Conservation (phyloP, 2,329 filamentous ascomycete genomes). For the Beauveria sp. region DNA sequence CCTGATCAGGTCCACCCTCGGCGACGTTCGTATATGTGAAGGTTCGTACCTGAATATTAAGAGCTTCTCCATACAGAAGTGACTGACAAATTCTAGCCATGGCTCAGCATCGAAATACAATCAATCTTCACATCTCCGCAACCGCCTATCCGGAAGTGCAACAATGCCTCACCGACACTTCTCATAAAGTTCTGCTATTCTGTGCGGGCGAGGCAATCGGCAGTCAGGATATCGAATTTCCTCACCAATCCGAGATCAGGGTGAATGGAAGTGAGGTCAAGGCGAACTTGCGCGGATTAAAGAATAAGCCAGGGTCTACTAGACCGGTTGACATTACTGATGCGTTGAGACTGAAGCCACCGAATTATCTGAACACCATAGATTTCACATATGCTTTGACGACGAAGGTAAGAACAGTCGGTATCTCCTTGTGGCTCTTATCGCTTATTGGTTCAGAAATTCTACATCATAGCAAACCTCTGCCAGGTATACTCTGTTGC, state of each 20-base stretch:
- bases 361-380: conserved; percentile 67
- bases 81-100: conserved; percentile 40
- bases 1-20: conserved; percentile 56
- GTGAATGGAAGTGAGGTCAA: conserved; percentile 84
- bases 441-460: conserved; percentile 45
- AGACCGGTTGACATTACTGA: conserved; percentile 86
- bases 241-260: conserved; percentile 85
- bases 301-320: conserved; percentile 93
- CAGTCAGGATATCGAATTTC: conserved; percentile 75
- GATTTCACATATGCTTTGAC: conserved; percentile 90
- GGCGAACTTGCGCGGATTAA: conserved; percentile 87
- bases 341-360: conserved; percentile 56
- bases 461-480: conserved; percentile 64
- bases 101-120: conserved; percentile 46
- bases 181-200: conserved; percentile 71
- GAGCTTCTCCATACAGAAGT: background rate
- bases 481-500: conserved; percentile 67
- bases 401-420: conserved; percentile 56
- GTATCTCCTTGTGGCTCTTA: conserved; percentile 9
- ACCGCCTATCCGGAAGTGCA: conserved; percentile 46
- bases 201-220: conserved; percentile 61
- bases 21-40: conserved; percentile 61
- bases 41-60: conserved; percentile 40
- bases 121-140: conserved; percentile 36
- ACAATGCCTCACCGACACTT: conserved; percentile 51